Evolutionary conservation across 1,139 yeast genomes (phyloP), one percentile per base, ranked within the genome.

Genomic region (Candida neerlandica): DNA sequence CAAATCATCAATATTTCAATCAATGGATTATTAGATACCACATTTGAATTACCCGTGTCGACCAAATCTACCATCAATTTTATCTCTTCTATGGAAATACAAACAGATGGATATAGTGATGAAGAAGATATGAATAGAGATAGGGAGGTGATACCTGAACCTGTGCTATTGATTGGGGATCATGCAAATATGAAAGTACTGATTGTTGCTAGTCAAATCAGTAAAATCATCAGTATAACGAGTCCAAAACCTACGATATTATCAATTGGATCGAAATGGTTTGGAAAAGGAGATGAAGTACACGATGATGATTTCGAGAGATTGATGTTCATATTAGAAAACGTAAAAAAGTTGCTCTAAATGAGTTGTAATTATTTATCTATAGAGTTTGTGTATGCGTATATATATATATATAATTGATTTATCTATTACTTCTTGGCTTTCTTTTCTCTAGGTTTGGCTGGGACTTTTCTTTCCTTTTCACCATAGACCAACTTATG

Each of bases 401-500:
- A 5, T 19, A 21, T 15, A 10, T 27, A 6, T 15, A 27, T 14
- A 7, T 40, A 27, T 29, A 34, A 23, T 21, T 16, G n/a, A 26
- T n/a, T n/a, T 45, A 27, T 41, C 18, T 46, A 48, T 33, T 59
- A 65, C 60, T 54, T 53, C 58, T 63, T 49, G 11, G 44, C 19
- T 37, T 52, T 62, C 48, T 55, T 48, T 56, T 70, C 79, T 65
- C 81, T 82, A 54, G 73, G 78, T 68, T 85, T 87, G 12, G 77
- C 78, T 15, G 92, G 84, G 42, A 88, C 94, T 48, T 76, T 67
- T 72, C 96, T 82, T 67, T 85, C 86, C 63, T 80, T 78, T 50
- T 77, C 67, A 29, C 96, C 96, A 77, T 82, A 85, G 45, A 81
- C 82, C 63, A 91, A 81, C 66, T 85, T 82, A 62, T 95, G 96